Conservation (phyloP, 2,329 filamentous ascomycete species). For the Pseudogymnoascus sp. region DNA sequence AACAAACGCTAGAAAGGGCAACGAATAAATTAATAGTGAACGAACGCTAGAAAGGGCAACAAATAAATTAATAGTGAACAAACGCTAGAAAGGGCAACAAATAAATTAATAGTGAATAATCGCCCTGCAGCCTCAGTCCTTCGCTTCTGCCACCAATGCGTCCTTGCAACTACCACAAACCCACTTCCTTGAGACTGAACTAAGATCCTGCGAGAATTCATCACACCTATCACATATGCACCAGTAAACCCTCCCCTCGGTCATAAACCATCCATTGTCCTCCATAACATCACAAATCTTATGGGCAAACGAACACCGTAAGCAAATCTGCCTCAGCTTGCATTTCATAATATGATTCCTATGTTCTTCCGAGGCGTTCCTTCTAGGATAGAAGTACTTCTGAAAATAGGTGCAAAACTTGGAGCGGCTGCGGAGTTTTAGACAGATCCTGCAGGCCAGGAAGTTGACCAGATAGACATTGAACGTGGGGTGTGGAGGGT, state of each 20-base stretch:
- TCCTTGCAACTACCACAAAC: neutral
- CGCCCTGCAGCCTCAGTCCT: neutral
- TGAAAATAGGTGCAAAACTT: neutral
- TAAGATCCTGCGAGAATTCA: neutral
- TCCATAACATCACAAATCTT: neutral
- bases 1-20: too few relatives aligned
- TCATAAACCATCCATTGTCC: neutral
- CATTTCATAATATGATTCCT: neutral
- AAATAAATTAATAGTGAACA: neutral
- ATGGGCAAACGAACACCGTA: neutral
- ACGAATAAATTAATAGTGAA: too few relatives aligned
- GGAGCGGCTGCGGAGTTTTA: neutral
- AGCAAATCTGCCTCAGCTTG: neutral
- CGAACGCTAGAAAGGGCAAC: too few relatives aligned
- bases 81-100: too few relatives aligned
- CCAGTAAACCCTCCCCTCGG: neutral
- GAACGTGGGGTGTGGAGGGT: neutral
- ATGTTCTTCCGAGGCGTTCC: neutral
- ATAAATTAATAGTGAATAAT: neutral
- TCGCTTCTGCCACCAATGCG: neutral
- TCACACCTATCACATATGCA: neutral
- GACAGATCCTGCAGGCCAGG: neutral
- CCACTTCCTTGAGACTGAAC: neutral
- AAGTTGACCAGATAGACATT: neutral
- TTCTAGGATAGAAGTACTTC: neutral